Conservation (phyloP, 305 asterid genomes). For the Caryopteris hybrid region DNA sequence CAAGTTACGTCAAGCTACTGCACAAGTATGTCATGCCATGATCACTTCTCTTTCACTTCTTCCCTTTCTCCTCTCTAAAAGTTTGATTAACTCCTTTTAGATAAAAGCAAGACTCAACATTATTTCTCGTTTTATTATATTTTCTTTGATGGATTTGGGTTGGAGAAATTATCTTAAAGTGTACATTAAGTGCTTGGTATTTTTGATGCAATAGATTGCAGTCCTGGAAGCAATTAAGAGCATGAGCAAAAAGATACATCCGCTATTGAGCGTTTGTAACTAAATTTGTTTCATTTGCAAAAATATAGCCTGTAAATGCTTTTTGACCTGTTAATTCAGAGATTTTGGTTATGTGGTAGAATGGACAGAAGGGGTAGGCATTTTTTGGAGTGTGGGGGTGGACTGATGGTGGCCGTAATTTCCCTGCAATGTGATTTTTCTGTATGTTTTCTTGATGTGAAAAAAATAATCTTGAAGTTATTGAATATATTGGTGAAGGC, state of each 20-base stretch:
- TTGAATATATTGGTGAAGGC: not conserved
- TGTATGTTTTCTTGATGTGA: not conserved
- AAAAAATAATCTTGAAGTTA: not conserved
- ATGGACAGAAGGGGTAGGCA: no score
- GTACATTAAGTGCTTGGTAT: not conserved
- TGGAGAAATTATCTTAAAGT: not conserved
- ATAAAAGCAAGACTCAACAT: not conserved
- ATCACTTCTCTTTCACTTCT: slow-evolving; percentile 1
- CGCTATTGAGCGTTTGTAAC: not conserved
- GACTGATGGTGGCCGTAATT: no score
- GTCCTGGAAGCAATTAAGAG: not conserved
- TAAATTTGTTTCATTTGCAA: not conserved
- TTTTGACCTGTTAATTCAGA: not conserved
- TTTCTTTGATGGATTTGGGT: not conserved
- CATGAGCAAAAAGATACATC: not conserved
- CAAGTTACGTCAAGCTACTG: slow-evolving; percentile 98
- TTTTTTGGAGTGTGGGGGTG: no score
- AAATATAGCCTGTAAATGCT: not conserved
- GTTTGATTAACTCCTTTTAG: not conserved
- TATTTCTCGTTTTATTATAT: not conserved
- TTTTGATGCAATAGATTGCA: not conserved
- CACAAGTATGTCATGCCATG: slow-evolving; percentile 56
- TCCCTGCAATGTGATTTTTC: not conserved
- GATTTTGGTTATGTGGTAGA: no score
- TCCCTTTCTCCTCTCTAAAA: not conserved